phyloP scores from a whole-genome alignment of 2,329 filamentous ascomycete species.

The Colletotrichum theobromicola region DNA sequence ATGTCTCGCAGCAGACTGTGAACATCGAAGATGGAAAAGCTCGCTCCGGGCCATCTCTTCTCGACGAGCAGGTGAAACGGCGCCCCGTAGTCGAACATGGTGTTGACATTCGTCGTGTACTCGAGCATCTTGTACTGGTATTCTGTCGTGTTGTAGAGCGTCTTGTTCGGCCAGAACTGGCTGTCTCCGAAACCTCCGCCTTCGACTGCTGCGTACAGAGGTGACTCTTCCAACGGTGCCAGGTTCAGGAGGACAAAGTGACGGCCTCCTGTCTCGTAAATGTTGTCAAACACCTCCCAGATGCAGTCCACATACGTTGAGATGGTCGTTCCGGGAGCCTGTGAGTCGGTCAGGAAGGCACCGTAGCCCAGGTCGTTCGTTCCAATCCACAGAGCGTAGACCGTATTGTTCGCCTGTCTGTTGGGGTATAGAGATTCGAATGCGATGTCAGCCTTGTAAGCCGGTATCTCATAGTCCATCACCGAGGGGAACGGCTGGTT shows the following conservation, averaged over 20 bases:
- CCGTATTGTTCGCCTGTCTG: constrained; percentile 61
- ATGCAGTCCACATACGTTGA: constrained; percentile 72
- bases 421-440: constrained; percentile 47
- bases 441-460: constrained; percentile 56
- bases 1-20: constrained; percentile 71
- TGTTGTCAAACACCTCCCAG: constrained; percentile 63
- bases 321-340: constrained; percentile 64
- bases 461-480: constrained; percentile 64
- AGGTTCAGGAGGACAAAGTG: constrained; percentile 77
- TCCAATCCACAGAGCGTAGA: constrained; percentile 81
- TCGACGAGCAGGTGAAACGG: constrained; percentile 49
- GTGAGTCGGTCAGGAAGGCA: constrained; percentile 70
- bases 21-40: constrained; percentile 71
- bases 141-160: constrained; percentile 51
- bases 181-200: constrained; percentile 45
- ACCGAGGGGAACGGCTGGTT: constrained; percentile 66
- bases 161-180: constrained; percentile 52
- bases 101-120: constrained; percentile 56
- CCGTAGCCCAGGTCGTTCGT: constrained; percentile 77
- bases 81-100: constrained; percentile 53
- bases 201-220: constrained; percentile 63
- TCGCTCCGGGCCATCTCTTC: constrained; percentile 60
- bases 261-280: constrained; percentile 71
- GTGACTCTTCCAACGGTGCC: constrained; percentile 70
- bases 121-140: constrained; percentile 48